phyloP scores from a whole-genome alignment of 352 stramenopile species.

The Vaucheria bursata region DNA sequence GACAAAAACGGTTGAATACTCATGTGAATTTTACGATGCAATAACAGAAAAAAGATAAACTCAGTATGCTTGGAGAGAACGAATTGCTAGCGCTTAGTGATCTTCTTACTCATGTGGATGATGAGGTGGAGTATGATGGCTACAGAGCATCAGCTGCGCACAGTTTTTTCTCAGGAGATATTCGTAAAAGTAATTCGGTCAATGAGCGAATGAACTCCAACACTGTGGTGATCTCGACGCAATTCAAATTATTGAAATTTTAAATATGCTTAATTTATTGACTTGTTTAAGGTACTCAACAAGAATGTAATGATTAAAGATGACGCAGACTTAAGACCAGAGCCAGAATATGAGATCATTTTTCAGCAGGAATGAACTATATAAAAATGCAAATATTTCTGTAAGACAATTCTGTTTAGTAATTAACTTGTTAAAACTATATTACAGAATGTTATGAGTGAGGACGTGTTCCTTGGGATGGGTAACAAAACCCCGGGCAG shows the following conservation, averaged over 20 bases:
- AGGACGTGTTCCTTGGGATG: constrained; percentile 44
- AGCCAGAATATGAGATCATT: constrained; percentile 40
- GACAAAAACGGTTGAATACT: background rate
- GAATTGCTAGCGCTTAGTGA: constrained; percentile 35
- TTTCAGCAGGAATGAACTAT: constrained; percentile 23
- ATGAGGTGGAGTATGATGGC: constrained; percentile 8
- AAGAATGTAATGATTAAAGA: constrained; percentile 17
- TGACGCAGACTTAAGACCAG: constrained; percentile 20
- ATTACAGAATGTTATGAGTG: constrained; percentile 37
- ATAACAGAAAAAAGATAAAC: background rate
- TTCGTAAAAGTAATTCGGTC: background rate
- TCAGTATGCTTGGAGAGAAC: constrained; percentile 12
- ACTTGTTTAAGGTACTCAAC: background rate
- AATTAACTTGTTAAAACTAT: background rate
- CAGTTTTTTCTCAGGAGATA: constrained; percentile 10
- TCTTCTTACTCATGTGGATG: constrained; percentile 15
- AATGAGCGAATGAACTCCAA: background rate
- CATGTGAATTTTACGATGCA: too few species aligned
- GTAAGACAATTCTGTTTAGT: too few species aligned
- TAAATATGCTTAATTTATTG: too few species aligned
- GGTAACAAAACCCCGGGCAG: constrained; percentile 40
- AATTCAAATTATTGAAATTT: too few species aligned
- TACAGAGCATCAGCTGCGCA: background rate
- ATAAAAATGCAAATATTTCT: too few species aligned
- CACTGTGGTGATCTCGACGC: background rate